A percentile compares a stretch with the other conserved stretches of the same genome.
These are phyloP conservation scores for Penicillium vulpinum DNA, from an alignment of 2,329 filamentous ascomycete species.

Conservation along the genomic window DNA sequence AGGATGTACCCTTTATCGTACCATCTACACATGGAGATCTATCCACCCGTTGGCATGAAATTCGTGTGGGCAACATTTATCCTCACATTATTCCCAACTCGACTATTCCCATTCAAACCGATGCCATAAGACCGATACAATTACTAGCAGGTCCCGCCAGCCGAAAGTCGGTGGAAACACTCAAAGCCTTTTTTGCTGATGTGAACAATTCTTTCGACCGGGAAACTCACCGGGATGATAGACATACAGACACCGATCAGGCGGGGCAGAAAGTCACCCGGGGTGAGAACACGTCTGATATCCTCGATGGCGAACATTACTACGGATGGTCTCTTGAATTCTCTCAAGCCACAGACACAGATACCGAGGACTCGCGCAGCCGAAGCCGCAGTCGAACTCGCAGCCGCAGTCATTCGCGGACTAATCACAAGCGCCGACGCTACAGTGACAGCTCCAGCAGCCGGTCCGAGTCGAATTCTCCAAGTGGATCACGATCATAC, in stretches of 20 bases:
- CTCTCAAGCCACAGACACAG: slow-evolving; percentile 67
- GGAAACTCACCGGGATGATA: slow-evolving; percentile 51
- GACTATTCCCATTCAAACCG: slow-evolving; percentile 69
- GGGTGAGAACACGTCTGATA: slow-evolving; percentile 66
- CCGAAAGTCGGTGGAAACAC: slow-evolving; percentile 62
- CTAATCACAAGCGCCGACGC: slow-evolving; percentile 40
- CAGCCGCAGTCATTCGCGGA: slow-evolving; percentile 47
- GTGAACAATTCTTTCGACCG: slow-evolving; percentile 68
- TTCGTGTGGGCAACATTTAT: slow-evolving; percentile 79
- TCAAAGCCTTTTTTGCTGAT: slow-evolving; percentile 69
- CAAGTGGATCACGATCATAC: slow-evolving; percentile 32
- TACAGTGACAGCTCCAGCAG: slow-evolving; percentile 41
- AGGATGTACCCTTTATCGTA: slow-evolving; percentile 65
- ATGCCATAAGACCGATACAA: slow-evolving; percentile 69
- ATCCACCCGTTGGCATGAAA: slow-evolving; percentile 73
- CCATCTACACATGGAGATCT: slow-evolving; percentile 76
- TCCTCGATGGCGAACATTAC: slow-evolving; percentile 70
- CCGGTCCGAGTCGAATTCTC: slow-evolving; percentile 33
- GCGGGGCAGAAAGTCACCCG: slow-evolving; percentile 68
- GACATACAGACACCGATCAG: slow-evolving; percentile 66
- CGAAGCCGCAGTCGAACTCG: slow-evolving; percentile 44
- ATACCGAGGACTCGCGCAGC: slow-evolving; percentile 36
- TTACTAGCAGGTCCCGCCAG: slow-evolving; percentile 69
- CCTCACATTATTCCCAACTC: slow-evolving; percentile 77
- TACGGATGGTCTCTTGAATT: slow-evolving; percentile 85